Conservation (phyloP, 2,329 filamentous ascomycete species). For the Tolypocladium endophyticum region DNA sequence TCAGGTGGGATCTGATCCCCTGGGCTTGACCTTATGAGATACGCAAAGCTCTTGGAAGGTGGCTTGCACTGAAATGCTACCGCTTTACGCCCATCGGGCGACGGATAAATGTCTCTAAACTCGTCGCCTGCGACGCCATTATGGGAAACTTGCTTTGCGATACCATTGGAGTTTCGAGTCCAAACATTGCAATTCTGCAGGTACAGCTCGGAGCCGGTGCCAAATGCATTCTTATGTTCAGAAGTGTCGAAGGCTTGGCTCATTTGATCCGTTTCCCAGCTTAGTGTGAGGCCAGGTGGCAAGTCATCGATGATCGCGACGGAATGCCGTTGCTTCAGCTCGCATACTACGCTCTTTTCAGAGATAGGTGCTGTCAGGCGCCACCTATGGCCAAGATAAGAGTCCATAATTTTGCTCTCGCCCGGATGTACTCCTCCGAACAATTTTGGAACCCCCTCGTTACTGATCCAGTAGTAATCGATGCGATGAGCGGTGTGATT, state of each 20-base stretch:
- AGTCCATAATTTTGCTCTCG: background rate
- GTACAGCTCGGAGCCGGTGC: background rate
- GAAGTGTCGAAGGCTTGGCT: background rate
- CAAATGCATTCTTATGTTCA: background rate
- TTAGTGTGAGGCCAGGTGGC: constrained; percentile 1
- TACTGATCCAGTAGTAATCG: constrained; percentile 13
- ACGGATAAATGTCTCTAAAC: constrained; percentile 8
- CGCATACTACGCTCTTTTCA: background rate
- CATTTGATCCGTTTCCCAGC: background rate
- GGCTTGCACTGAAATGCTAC: constrained; percentile 13
- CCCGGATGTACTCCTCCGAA: constrained; percentile 4
- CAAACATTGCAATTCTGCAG: constrained; percentile 2
- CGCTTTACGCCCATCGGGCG: constrained; percentile 6
- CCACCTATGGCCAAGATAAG: constrained; percentile 7
- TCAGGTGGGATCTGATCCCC: constrained; percentile 16
- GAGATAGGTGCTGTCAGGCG: constrained; percentile 1
- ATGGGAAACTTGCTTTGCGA: constrained; percentile 7
- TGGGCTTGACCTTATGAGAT: constrained; percentile 3
- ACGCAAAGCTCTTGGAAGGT: constrained; percentile 8
- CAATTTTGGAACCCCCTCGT: constrained; percentile 6
- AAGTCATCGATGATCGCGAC: constrained; percentile 1
- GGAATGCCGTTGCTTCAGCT: background rate
- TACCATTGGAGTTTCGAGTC: background rate
- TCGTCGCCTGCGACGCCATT: constrained; percentile 8
- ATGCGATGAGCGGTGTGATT: constrained; percentile 11